Evolutionary conservation across 768 basidiomycete species (phyloP).

Genomic region (Mycena albidolilacea): DNA sequence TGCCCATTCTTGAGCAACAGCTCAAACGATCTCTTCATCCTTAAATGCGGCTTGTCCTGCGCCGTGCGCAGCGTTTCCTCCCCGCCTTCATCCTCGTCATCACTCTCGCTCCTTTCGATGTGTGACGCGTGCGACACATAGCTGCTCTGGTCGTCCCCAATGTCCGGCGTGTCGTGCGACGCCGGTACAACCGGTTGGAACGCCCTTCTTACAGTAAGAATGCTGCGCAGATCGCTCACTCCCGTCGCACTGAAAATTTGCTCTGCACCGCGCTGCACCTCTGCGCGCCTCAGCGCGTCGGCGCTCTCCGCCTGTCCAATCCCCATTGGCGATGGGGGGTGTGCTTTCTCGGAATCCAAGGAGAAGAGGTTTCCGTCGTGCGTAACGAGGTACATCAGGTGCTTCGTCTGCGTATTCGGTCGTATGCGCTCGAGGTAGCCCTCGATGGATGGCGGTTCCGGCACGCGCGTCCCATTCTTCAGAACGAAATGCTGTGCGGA

Average conservation of each 20-base stretch:
- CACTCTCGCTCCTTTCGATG: slow-evolving; percentile 59
- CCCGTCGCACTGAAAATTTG: slow-evolving; percentile 79
- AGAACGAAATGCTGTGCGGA: slow-evolving; percentile 62
- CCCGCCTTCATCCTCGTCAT: slow-evolving; percentile 78
- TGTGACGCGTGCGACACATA: slow-evolving; percentile 52
- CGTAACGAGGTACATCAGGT: slow-evolving; percentile 77
- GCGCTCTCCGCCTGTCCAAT: slow-evolving; percentile 51
- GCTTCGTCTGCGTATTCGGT: slow-evolving; percentile 68
- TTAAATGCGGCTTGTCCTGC: slow-evolving; percentile 61
- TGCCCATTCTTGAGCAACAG: slow-evolving; percentile 78
- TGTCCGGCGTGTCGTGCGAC: slow-evolving; percentile 53
- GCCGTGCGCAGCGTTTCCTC: slow-evolving; percentile 63
- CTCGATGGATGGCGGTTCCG: slow-evolving; percentile 88
- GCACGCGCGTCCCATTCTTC: slow-evolving; percentile 63
- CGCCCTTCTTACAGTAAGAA: slow-evolving; percentile 76
- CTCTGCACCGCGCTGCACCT: slow-evolving; percentile 72
- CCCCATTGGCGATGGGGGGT: slow-evolving; percentile 82
- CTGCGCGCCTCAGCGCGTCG: slow-evolving; percentile 61
- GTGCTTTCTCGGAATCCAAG: slow-evolving; percentile 63
- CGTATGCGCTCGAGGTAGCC: slow-evolving; percentile 86
- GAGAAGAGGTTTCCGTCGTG: slow-evolving; percentile 84
- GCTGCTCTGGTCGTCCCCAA: slow-evolving; percentile 49
- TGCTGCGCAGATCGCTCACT: slow-evolving; percentile 79
- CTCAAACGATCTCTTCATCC: slow-evolving; percentile 83
- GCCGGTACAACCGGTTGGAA: slow-evolving; percentile 61